Conservation (phyloP, 1,139 yeast genomes). For the Citeromyces hawaiiensis region DNA sequence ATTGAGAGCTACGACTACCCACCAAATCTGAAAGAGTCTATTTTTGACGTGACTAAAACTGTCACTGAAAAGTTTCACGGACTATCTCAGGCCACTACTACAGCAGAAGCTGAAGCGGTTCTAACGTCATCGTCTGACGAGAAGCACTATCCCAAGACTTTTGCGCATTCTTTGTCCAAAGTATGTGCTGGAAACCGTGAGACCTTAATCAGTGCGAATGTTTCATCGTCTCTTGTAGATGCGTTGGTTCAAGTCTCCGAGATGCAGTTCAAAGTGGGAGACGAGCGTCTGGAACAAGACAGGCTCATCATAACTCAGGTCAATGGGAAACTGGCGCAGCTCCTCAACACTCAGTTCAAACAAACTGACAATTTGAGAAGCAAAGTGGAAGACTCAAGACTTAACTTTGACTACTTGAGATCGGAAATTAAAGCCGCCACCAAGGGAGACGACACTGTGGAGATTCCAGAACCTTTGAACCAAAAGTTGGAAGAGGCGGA, state of each 20-base stretch:
- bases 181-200: slow-evolving; percentile 25
- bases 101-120: slow-evolving; percentile 49
- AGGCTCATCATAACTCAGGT: slow-evolving; percentile 40
- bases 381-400: slow-evolving; percentile 55
- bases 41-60: slow-evolving; percentile 46
- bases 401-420: slow-evolving; percentile 58
- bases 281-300: slow-evolving; percentile 54
- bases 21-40: slow-evolving; percentile 48
- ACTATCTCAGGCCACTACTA: slow-evolving; percentile 44
- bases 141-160: slow-evolving; percentile 27
- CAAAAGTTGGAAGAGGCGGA: slow-evolving; percentile 52
- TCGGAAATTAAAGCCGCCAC: slow-evolving; percentile 28
- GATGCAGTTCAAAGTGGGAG: slow-evolving; percentile 45
- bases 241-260: slow-evolving; percentile 44
- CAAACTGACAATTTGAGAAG: slow-evolving; percentile 49
- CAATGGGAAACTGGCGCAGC: slow-evolving; percentile 35
- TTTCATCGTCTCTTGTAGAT: slow-evolving; percentile 33
- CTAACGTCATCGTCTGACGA: slow-evolving; percentile 19
- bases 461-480: slow-evolving; percentile 27
- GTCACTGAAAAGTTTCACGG: slow-evolving; percentile 41
- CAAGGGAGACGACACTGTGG: slow-evolving; percentile 15
- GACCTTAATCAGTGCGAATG: slow-evolving; percentile 19
- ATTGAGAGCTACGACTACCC: slow-evolving; percentile 64
- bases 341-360: slow-evolving; percentile 44
- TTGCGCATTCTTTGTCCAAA: slow-evolving; percentile 35